Evolutionary conservation across 2,329 filamentous ascomycete species (phyloP), one percentile per base, ranked within the genome.

Genomic region (Colletotrichum caudatum): DNA sequence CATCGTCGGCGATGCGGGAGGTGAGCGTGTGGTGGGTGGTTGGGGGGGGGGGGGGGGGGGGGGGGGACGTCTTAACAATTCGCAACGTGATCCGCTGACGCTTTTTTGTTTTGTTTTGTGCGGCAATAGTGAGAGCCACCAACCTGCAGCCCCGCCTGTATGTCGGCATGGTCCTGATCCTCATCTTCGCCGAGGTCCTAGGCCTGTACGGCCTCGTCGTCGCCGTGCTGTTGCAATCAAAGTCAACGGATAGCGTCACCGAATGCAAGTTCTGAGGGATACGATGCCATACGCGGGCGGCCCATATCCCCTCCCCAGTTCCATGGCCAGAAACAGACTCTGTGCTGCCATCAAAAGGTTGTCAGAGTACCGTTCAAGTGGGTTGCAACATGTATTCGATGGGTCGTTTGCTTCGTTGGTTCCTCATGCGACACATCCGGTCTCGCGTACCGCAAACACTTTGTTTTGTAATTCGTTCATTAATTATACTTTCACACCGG

Each of bases 171-270:
- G 82, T 85, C 29, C 78, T 85, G 46, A 85, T 85, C 64, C 80
- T 85, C 71, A 85, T 85, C 77, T 85, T 85, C 66, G 80, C 84
- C 57, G 83, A 85, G 71, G 84, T 85, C 20, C 74, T 85, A 51
- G 82, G 82, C 9, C 77, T 85, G 5, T 86, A 85, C 70, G 84
- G 83, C 5, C 81, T 85, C 44, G 84, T 87, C 58, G 82, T 87
- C 29, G 81, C 82, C 23, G 85, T 87, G 64, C 75, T 87, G 61
- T 84, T 87, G 84, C 76, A 86, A 70, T 85, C 84, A 6, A 82
- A 63, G 20, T 64, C 61, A 5, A 44, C 35, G 18, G n/a, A 41
- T 3, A 20, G n/a, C 35, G 50, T 54, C 9, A 64, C 61, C 20
- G 37, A 64, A 26, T 64, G 61, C n/a, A 37, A n/a, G 35, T 58